Evolutionary conservation across 129 eudicot genomes (phyloP).

Genomic region (Dittrichia graveolens): DNA sequence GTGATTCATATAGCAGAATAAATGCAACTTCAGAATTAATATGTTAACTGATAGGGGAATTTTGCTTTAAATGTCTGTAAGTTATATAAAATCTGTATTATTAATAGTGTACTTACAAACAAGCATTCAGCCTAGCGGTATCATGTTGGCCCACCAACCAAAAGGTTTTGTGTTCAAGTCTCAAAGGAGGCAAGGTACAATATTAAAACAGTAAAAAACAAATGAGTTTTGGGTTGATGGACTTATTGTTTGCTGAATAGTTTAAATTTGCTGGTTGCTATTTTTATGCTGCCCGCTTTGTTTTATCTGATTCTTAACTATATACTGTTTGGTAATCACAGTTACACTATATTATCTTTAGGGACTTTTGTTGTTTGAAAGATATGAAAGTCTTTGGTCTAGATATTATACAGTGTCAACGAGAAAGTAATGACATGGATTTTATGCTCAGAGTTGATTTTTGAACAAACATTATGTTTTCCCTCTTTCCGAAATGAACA

Average conservation of each 20-base stretch:
- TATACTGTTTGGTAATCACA: background rate
- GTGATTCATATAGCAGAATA: background rate
- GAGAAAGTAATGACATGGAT: background rate
- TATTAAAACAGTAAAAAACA: background rate
- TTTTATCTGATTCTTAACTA: background rate
- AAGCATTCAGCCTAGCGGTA: no score
- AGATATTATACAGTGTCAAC: background rate
- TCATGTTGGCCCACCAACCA: no score
- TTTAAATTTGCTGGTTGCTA: background rate
- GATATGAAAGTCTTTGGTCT: background rate
- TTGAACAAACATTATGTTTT: background rate
- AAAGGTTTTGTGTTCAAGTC: no score
- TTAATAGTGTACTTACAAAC: background rate
- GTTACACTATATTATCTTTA: background rate
- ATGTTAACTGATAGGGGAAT: slow-evolving; percentile 5
- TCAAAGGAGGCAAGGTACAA: no score
- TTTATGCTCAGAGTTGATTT: background rate
- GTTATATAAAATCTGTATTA: background rate
- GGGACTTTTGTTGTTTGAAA: background rate
- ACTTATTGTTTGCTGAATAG: background rate
- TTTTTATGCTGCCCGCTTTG: background rate
- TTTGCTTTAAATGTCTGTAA: background rate
- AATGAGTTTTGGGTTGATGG: background rate
- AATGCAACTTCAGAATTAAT: background rate
- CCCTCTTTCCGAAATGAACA: background rate